Conservation (phyloP, 345 rosid genomes). For the Nasturtium officinale region DNA sequence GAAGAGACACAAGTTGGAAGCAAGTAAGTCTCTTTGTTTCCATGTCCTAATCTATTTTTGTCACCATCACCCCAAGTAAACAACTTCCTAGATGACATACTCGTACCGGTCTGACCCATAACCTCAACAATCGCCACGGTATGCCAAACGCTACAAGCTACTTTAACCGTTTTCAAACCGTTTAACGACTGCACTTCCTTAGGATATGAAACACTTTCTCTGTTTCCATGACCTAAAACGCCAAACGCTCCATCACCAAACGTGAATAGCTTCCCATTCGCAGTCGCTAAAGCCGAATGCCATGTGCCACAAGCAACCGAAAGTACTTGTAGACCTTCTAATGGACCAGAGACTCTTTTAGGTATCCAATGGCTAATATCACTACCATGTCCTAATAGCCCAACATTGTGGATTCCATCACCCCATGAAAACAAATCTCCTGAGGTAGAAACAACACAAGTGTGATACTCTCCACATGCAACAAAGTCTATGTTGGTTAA, state of each 20-base stretch:
- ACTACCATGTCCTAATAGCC: constrained; percentile 89
- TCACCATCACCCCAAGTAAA: constrained; percentile 99
- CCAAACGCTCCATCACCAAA: constrained; percentile 96
- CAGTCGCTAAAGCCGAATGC: constrained; percentile 92
- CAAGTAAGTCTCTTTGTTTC: constrained; percentile 77
- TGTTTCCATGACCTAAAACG: constrained; percentile 84
- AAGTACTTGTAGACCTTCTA: constrained; percentile 90
- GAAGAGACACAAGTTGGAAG: constrained; percentile 86
- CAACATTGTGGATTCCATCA: constrained; percentile 83
- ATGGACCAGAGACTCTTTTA: constrained; percentile 75
- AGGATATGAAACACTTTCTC: constrained; percentile 66
- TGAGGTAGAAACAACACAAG: constrained; percentile 74
- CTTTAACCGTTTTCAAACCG: constrained; percentile 81
- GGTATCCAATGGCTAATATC: constrained; percentile 94
- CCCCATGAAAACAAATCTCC: constrained; percentile 97
- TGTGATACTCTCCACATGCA: constrained; percentile 86
- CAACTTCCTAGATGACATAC: constrained; percentile 67
- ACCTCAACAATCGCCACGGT: constrained; percentile 95
- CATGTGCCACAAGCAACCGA: constrained; percentile 90
- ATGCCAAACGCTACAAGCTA: constrained; percentile 97
- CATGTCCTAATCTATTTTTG: constrained; percentile 87
- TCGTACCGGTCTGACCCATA: constrained; percentile 60
- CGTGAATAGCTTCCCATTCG: constrained; percentile 79
- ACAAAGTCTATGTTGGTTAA: constrained; percentile 72
- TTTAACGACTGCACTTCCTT: constrained; percentile 74